Evolutionary conservation across 208 protist species (phyloP), one percentile per base, ranked within the genome.

Genomic region (Endotrypanum monterogeii): DNA sequence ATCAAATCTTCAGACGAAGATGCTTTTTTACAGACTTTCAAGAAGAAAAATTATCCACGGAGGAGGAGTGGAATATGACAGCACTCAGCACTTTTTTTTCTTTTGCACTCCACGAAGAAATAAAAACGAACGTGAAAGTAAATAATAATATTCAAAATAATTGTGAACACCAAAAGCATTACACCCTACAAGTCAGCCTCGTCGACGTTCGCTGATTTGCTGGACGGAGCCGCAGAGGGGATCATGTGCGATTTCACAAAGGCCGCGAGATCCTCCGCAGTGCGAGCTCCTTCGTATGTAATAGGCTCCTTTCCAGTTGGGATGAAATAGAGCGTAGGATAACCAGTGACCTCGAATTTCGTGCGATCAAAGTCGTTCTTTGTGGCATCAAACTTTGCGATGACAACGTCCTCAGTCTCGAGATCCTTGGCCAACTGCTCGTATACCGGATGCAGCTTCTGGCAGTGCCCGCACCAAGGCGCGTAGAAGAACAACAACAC

Each of bases 401-500:
- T 87, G 71, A 98, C 76, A 39, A 98, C 83, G 62, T 94, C 72
- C 51, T 68, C 70, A 8, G 51, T 28, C 58, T 87, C 74, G 67
- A 96, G 67, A 30, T 74, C 68, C 78, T 85, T 82, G 11, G 91
- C 93, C 60, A 97, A 60, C 50, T 83, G 76, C 35, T 94, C 91
- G 58, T 82, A 98, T 35, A 89, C 90, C 71, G 96, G 96, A 67
- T 88, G 84, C 18, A 99, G 78, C 61, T 90, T 88, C 74, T 97
- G 87, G 92, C 98, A 99, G 92, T 99, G 98, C 32, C 93, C 94
- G 76, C 98, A 99, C 98, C 98, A 99, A 61, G 96, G 96, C 23
- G 97, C 98, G 80, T 98, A 98, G 77, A 99, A 98, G 77, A 98
- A 87, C 37, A 99, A 82, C 51, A 99, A 89, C 20, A 98, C 90